Conservation (phyloP, 2,329 filamentous ascomycete genomes). For the Harringtonia aguacate region DNA sequence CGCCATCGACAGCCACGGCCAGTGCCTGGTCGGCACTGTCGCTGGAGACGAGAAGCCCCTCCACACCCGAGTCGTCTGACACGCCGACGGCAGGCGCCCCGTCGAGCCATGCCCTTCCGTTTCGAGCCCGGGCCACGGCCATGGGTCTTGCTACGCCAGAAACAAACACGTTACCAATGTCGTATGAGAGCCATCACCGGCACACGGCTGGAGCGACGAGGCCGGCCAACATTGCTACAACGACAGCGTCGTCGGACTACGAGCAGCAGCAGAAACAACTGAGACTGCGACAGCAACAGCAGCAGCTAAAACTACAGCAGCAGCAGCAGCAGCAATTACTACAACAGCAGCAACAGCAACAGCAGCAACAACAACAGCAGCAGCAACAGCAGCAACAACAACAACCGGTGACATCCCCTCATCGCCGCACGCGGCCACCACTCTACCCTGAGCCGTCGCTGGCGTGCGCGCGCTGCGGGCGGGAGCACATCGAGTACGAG, state of each 20-base stretch:
- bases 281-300: too few species aligned
- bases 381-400: neutral
- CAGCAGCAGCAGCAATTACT: neutral
- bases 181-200: too few species aligned
- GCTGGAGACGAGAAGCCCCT: too few species aligned
- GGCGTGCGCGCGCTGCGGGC: conserved; percentile 60
- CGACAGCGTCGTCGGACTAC: neutral
- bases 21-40: too few species aligned
- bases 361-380: neutral
- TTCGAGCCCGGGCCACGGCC: conserved; percentile 20
- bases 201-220: neutral
- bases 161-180: neutral
- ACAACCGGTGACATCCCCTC: neutral
- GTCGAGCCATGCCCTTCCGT: conserved; percentile 21
- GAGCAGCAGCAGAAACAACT: neutral
- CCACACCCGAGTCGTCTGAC: conserved; percentile 30
- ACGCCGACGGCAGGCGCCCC: conserved; percentile 21
- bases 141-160: conserved; percentile 1
- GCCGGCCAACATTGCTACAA: neutral
- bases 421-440: neutral
- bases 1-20: conserved; percentile 11
- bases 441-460: conserved; percentile 54
- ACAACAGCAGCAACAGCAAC: neutral
- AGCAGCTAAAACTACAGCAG: neutral
- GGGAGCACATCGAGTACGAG: conserved; percentile 67